Evolutionary conservation across 352 stramenopile genomes (phyloP), one percentile per base, ranked within the genome.

Genomic region (Aphanomyces euteiches): DNA sequence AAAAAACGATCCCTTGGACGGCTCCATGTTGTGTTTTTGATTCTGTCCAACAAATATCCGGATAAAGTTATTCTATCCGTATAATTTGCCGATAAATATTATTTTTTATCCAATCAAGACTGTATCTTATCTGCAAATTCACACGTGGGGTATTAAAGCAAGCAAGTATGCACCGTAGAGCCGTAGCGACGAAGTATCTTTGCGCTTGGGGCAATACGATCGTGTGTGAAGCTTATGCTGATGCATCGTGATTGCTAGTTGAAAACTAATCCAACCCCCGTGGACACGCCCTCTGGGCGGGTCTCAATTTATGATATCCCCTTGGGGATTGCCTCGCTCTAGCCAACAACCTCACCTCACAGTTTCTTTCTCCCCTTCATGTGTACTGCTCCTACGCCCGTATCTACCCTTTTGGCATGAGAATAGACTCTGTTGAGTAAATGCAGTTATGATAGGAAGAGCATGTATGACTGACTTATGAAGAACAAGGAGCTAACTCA

Each of bases 171-270:
- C 45, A n/a, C 45, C n/a, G 1, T 15, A 19, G 21, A 37, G 56
- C 56, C 13, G 13, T 2, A 2, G 1, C 2, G 0, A 59, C 8
- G 12, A 0, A 0, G 3, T 61, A 93, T 95, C 88, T 95, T 95
- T 95, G 88, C 86, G 88, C 88, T 94, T 95, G 88, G 88, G 88
- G 88, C 88, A 95, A 95, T 87, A 96, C 88, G 88, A 93, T 89
- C 88, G 88, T 84, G 85, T 88, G 86, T 96, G 88, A 96, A 94
- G 88, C 86, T 94, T 71, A 72, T 93, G 88, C 88, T 94, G 88
- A 96, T 93, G 85, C 86, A 87, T 96, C 88, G 88, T 96, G 87
- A 93, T 96, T 96, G 88, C 88, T 96, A 96, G 86, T 96, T 96
- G 88, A 93, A 96, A 96, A 96, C 88, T 96, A 96, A 84, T 96